phyloP scores from a whole-genome alignment of 768 basidiomycete genomes.

The Rhodocollybia butyracea region DNA sequence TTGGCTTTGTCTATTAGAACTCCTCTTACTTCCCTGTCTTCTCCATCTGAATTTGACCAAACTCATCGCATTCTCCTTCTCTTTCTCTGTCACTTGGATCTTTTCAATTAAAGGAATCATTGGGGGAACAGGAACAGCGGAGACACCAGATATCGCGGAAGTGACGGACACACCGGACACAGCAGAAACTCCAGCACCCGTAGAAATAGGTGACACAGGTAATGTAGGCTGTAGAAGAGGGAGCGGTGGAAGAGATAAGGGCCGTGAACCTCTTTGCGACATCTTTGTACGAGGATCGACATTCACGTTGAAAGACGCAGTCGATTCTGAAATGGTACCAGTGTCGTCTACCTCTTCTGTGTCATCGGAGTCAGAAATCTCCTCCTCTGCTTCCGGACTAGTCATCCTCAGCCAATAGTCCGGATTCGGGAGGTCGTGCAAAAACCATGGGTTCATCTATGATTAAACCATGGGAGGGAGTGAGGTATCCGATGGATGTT shows the following conservation, averaged over 20 bases:
- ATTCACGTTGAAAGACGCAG: too few relatives aligned
- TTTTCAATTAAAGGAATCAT: neutral
- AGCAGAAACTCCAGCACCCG: too few relatives aligned
- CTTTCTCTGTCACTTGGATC: conserved; percentile 65
- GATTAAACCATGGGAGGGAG: neutral
- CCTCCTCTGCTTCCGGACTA: conserved; percentile 20
- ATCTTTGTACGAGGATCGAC: too few relatives aligned
- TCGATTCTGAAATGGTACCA: too few relatives aligned
- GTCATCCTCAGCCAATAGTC: conserved; percentile 62
- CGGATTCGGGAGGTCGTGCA: conserved; percentile 62
- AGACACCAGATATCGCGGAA: too few relatives aligned
- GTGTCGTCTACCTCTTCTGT: too few relatives aligned
- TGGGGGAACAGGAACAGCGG: neutral
- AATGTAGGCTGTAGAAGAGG: too few relatives aligned
- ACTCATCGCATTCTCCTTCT: conserved; percentile 74
- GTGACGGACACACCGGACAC: too few relatives aligned
- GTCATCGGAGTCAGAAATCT: neutral
- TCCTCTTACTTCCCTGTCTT: conserved; percentile 31
- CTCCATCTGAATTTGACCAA: conserved; percentile 61
- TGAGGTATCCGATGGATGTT: neutral
- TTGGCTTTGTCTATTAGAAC: too few relatives aligned
- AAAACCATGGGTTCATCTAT: conserved; percentile 64
- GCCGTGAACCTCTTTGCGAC: too few relatives aligned
- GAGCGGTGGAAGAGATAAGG: too few relatives aligned
- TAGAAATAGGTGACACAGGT: too few relatives aligned